Percentiles rank a stretch among this genome's conserved stretches.
Evolutionary conservation across 768 basidiomycete genomes (phyloP).

Genomic region (Suillus decipiens): DNA sequence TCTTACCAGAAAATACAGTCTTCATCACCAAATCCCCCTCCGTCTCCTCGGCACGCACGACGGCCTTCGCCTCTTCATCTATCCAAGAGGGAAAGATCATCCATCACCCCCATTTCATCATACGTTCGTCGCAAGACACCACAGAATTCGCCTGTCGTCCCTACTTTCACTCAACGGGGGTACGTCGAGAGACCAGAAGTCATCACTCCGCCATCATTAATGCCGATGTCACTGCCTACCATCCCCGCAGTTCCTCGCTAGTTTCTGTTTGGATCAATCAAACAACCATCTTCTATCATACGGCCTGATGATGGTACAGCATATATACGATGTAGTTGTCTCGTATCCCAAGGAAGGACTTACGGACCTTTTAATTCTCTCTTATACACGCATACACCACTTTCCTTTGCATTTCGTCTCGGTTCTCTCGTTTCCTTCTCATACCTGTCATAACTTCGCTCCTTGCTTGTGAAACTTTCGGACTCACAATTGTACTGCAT

Average conservation of each 20-base stretch:
- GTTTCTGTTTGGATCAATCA: background rate
- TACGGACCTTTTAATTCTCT: slow-evolving; percentile 12
- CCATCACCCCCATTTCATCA: slow-evolving; percentile 75
- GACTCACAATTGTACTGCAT: slow-evolving; percentile 15
- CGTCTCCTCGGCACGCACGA: slow-evolving; percentile 43
- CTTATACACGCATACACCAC: slow-evolving; percentile 6
- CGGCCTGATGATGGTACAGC: slow-evolving; percentile 6
- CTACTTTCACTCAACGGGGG: slow-evolving; percentile 51
- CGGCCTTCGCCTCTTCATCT: slow-evolving; percentile 47
- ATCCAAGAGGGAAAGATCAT: slow-evolving; percentile 54
- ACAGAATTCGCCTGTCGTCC: slow-evolving; percentile 67
- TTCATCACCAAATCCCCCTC: slow-evolving; percentile 38
- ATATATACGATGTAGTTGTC: slow-evolving; percentile 9
- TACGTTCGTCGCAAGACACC: slow-evolving; percentile 82
- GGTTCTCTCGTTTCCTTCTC: slow-evolving; percentile 16
- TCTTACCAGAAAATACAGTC: slow-evolving; percentile 31
- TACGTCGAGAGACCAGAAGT: slow-evolving; percentile 33
- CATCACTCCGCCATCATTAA: slow-evolving; percentile 20
- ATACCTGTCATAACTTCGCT: slow-evolving; percentile 14
- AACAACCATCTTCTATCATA: background rate
- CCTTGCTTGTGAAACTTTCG: slow-evolving; percentile 19
- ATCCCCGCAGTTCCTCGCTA: slow-evolving; percentile 45
- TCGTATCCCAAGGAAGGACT: slow-evolving; percentile 12
- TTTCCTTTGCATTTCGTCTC: slow-evolving; percentile 4
- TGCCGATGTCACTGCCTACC: slow-evolving; percentile 63